Percentiles rank a stretch among this genome's conserved stretches.
Evolutionary conservation across 441 rosid species (phyloP).

Genomic region (Corymbia calophylla): DNA sequence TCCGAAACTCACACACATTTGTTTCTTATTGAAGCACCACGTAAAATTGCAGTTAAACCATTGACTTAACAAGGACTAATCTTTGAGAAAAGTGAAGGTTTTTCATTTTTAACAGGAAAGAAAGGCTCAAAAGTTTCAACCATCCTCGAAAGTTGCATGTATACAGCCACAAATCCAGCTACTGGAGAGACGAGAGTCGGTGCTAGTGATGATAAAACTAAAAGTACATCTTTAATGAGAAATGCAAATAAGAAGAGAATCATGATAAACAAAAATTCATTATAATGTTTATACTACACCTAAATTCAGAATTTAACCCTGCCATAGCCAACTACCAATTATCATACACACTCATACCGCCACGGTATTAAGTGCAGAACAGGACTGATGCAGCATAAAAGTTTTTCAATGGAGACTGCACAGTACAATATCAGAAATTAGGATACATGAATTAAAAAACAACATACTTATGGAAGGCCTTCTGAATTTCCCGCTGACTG

Average conservation of each 20-base stretch:
- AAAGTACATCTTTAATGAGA: not conserved
- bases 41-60: not conserved
- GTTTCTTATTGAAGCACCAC: not conserved
- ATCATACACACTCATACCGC: not conserved
- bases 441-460: not conserved
- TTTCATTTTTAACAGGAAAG: not conserved
- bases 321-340: not conserved
- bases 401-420: not conserved
- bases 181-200: not conserved
- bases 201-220: not conserved
- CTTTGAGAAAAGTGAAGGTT: not conserved
- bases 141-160: not conserved
- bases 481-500: conserved; percentile 86
- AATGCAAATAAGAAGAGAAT: not conserved
- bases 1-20: not conserved
- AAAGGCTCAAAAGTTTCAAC: not conserved
- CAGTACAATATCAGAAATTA: not conserved
- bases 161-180: not conserved
- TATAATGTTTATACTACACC: not conserved
- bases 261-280: not conserved
- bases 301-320: not conserved
- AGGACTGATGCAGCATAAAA: not conserved
- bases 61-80: not conserved
- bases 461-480: conserved; percentile 92
- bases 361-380: not conserved